Evolutionary conservation across 2,329 filamentous ascomycete species (phyloP).

Genomic region (Aspergillus sp.): DNA sequence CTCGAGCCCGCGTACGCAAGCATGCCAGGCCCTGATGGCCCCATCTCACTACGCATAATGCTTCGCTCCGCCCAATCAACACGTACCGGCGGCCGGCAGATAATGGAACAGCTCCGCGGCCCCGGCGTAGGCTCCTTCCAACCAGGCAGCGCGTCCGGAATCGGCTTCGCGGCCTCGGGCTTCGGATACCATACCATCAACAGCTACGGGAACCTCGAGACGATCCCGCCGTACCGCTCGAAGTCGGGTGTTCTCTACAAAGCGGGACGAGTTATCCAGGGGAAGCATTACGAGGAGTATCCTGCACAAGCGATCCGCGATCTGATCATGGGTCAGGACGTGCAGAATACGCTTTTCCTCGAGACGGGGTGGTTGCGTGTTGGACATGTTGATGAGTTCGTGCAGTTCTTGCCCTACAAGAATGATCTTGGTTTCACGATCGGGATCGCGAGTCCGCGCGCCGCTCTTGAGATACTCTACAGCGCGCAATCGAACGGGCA

Average conservation of each 20-base stretch:
- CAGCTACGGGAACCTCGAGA: constrained; percentile 43
- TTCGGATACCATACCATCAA: constrained; percentile 27
- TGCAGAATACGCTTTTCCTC: constrained; percentile 41
- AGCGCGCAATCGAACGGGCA: constrained; percentile 28
- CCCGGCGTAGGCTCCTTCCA: constrained; percentile 37
- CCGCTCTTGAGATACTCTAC: constrained; percentile 31
- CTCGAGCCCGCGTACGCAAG: constrained; percentile 46
- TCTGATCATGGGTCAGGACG: constrained; percentile 40
- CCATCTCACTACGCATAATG: constrained; percentile 39
- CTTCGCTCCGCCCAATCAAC: constrained; percentile 32
- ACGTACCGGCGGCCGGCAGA: constrained; percentile 34
- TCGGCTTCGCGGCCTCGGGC: constrained; percentile 24
- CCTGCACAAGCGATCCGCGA: constrained; percentile 27
- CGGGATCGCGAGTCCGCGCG: constrained; percentile 26
- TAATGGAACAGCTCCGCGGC: constrained; percentile 38
- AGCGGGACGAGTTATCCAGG: constrained; percentile 30
- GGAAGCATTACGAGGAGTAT: constrained; percentile 17
- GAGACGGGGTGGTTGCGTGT: constrained; percentile 39
- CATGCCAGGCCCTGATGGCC: constrained; percentile 44
- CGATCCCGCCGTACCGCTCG: constrained; percentile 40
- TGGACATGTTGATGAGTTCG: constrained; percentile 43
- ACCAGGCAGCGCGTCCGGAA: constrained; percentile 8
- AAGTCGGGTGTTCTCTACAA: constrained; percentile 20
- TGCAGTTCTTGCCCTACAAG: constrained; percentile 38
- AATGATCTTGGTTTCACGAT: constrained; percentile 28